Evolutionary conservation across 2,329 filamentous ascomycete genomes (phyloP).

Genomic region (Alternaria dauci): DNA sequence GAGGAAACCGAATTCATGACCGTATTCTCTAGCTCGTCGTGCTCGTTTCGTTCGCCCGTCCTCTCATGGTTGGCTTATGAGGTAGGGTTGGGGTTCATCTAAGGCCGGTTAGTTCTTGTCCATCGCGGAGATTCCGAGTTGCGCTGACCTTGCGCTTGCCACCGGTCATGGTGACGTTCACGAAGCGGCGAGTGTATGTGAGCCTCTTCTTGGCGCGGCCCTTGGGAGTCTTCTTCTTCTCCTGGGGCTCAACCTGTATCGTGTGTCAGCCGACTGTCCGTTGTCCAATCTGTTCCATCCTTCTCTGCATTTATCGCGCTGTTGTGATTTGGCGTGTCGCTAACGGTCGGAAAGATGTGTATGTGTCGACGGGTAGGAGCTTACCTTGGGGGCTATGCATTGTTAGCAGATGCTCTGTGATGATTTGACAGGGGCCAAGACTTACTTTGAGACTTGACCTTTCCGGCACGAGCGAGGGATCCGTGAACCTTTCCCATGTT

Average conservation of each 20-base stretch:
- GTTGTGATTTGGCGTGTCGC: neutral
- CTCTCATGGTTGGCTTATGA: slow-evolving; percentile 59
- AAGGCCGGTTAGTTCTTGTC: slow-evolving; percentile 20
- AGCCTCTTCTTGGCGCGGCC: slow-evolving; percentile 97
- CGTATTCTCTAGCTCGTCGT: slow-evolving; percentile 45
- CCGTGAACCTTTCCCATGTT: slow-evolving; percentile 94
- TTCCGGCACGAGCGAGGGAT: slow-evolving; percentile 93
- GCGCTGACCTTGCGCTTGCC: slow-evolving; percentile 93
- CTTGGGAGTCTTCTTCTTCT: slow-evolving; percentile 98
- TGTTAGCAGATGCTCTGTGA: slow-evolving; percentile 27
- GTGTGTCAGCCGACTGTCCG: slow-evolving; percentile 30
- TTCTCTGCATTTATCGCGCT: neutral
- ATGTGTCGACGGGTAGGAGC: slow-evolving; percentile 11
- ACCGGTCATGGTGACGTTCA: slow-evolving; percentile 96
- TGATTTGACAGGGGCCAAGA: slow-evolving; percentile 7
- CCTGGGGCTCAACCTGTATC: slow-evolving; percentile 80
- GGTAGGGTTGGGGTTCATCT: slow-evolving; percentile 91
- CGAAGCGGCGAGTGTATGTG: slow-evolving; percentile 96
- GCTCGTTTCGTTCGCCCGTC: slow-evolving; percentile 39
- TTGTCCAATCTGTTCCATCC: neutral
- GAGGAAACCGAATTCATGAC: slow-evolving; percentile 49
- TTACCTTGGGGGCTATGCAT: slow-evolving; percentile 37
- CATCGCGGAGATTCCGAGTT: slow-evolving; percentile 7
- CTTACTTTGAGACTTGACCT: slow-evolving; percentile 77
- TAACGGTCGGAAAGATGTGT: slow-evolving; percentile 3